phyloP scores from a whole-genome alignment of 129 eudicot genomes.

The Chrysanthemum seticuspe region DNA sequence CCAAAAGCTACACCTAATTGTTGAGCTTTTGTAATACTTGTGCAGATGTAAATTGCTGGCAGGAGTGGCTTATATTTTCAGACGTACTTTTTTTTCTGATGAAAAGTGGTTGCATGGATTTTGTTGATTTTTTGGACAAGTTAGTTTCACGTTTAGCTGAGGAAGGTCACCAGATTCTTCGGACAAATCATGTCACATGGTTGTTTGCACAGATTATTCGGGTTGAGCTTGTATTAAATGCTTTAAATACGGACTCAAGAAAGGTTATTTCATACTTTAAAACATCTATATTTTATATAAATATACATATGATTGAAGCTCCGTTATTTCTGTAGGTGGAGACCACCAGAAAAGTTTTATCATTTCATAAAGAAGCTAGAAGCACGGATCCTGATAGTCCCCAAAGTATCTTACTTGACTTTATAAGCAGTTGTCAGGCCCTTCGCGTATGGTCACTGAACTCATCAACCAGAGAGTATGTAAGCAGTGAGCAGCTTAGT shows the following conservation, averaged over 20 bases:
- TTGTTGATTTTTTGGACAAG: slow-evolving; percentile 96
- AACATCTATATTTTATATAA: background rate
- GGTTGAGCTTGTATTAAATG: slow-evolving; percentile 90
- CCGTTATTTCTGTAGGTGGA: slow-evolving; percentile 59
- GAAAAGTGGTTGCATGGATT: slow-evolving; percentile 96
- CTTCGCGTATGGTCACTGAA: slow-evolving; percentile 90
- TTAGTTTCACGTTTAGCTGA: slow-evolving; percentile 82
- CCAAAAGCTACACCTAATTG: no score
- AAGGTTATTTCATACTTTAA: slow-evolving; percentile 48
- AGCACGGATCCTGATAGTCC: slow-evolving; percentile 87
- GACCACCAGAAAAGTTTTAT: slow-evolving; percentile 76
- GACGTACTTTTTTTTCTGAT: slow-evolving; percentile 83
- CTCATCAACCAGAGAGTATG: slow-evolving; percentile 70
- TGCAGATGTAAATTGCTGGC: slow-evolving; percentile 94
- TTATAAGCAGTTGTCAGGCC: slow-evolving; percentile 94
- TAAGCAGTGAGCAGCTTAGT: slow-evolving; percentile 83
- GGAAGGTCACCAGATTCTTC: slow-evolving; percentile 74
- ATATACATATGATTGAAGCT: background rate
- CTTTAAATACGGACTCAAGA: slow-evolving; percentile 80
- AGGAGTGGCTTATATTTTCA: slow-evolving; percentile 89
- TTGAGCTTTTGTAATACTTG: background rate
- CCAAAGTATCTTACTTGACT: slow-evolving; percentile 85
- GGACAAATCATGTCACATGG: slow-evolving; percentile 97
- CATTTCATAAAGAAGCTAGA: slow-evolving; percentile 87
- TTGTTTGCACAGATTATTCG: slow-evolving; percentile 90